Percentiles rank a stretch among this genome's conserved stretches.
Conservation (phyloP, 176 grass and related monocot species). For the Elymus sibiricus region DNA sequence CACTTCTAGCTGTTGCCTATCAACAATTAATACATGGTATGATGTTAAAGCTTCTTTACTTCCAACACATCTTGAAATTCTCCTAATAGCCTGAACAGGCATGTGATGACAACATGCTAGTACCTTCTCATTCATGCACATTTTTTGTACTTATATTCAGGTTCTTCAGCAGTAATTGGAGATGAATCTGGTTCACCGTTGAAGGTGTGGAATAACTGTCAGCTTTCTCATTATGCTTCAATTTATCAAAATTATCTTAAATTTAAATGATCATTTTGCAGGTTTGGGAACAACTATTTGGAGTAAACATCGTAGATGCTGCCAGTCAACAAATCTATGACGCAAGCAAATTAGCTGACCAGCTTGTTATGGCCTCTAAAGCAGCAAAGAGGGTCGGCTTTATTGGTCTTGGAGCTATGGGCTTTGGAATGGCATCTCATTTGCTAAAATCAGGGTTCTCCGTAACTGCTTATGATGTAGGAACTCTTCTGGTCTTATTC, state of each 20-base stretch:
- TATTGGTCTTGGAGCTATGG: slow-evolving; percentile 98
- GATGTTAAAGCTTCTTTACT: slow-evolving; percentile 12
- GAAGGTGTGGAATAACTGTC: slow-evolving; percentile 57
- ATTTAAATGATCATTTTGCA: slow-evolving; percentile 36
- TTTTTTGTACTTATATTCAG: slow-evolving; percentile 45
- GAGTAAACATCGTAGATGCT: slow-evolving; percentile 76
- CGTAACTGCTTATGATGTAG: slow-evolving; percentile 90
- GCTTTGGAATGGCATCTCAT: slow-evolving; percentile 96
- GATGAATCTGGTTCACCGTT: slow-evolving; percentile 48
- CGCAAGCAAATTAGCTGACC: slow-evolving; percentile 57
- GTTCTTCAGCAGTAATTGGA: slow-evolving; percentile 50
- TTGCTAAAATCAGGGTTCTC: slow-evolving; percentile 87
- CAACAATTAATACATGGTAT: slow-evolving; percentile 89
- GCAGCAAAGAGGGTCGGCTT: slow-evolving; percentile 73
- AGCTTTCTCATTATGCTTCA: slow-evolving; percentile 26
- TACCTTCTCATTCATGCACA: slow-evolving; percentile 19
- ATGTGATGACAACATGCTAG: background rate
- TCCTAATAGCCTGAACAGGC: background rate
- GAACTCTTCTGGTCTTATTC: slow-evolving; percentile 24
- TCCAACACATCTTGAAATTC: background rate
- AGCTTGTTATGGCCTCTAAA: slow-evolving; percentile 63
- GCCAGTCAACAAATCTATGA: slow-evolving; percentile 69
- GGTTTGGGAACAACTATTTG: slow-evolving; percentile 83
- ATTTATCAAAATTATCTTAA: slow-evolving; percentile 12
- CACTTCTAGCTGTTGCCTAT: slow-evolving; percentile 65